phyloP scores from a whole-genome alignment of 805 yeast genomes.

The Starmerella floricola region DNA sequence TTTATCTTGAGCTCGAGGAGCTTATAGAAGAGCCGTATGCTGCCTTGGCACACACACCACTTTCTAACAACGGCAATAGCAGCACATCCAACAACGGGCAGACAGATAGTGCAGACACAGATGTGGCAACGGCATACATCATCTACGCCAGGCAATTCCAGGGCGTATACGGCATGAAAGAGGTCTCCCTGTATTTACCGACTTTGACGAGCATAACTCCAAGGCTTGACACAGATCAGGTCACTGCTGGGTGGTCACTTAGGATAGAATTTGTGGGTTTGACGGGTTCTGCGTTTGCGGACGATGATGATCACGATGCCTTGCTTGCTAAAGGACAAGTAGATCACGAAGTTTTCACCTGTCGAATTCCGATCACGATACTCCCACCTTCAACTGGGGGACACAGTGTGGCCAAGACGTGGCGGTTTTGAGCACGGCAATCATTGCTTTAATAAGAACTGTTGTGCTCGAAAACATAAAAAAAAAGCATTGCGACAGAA shows the following conservation, averaged over 20 bases:
- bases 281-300: slow-evolving; percentile 17
- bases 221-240: slow-evolving; percentile 17
- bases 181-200: slow-evolving; percentile 19
- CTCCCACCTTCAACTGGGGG: slow-evolving; percentile 20
- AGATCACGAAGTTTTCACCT: slow-evolving; percentile 18
- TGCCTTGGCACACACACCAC: slow-evolving; percentile 15
- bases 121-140: slow-evolving; percentile 11
- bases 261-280: slow-evolving; percentile 20
- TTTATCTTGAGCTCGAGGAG: slow-evolving; percentile 31
- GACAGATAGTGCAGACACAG: not conserved
- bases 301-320: slow-evolving; percentile 13
- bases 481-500: too few species aligned
- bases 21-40: slow-evolving; percentile 24
- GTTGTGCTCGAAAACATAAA: not conserved
- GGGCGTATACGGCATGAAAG: slow-evolving; percentile 15
- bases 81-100: not conserved
- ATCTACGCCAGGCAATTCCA: slow-evolving; percentile 18
- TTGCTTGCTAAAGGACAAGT: slow-evolving; percentile 20
- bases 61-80: not conserved
- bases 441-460: not conserved
- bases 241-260: slow-evolving; percentile 20
- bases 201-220: slow-evolving; percentile 19
- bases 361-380: slow-evolving; percentile 20
- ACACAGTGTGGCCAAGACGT: slow-evolving; percentile 13
- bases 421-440: slow-evolving; percentile 12